Conservation (phyloP, 306 rosid genomes). For the Cicer pinnatifidum region DNA sequence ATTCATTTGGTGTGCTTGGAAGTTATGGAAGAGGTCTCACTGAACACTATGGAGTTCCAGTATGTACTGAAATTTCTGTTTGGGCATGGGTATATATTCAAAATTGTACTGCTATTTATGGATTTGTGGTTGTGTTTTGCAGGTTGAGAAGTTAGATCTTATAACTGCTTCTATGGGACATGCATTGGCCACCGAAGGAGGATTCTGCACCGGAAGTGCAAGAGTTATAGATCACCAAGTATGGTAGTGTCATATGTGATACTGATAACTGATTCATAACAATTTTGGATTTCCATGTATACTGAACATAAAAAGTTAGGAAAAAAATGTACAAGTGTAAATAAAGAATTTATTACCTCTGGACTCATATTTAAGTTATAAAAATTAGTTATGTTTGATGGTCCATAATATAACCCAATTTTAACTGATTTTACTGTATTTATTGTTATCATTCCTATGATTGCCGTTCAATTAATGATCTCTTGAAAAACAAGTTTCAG, state of each 20-base stretch:
- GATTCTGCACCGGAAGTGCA: slow-evolving; percentile 96
- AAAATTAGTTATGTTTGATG: neutral
- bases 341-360: slow-evolving; percentile 8
- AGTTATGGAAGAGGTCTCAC: slow-evolving; percentile 92
- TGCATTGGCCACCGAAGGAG: slow-evolving; percentile 96
- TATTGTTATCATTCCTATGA: neutral
- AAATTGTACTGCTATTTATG: slow-evolving; percentile 42
- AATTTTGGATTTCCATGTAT: slow-evolving; percentile 30
- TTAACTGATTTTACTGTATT: neutral
- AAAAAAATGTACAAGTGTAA: slow-evolving; percentile 4
- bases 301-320: neutral
- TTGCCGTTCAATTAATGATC: neutral
- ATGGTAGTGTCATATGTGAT: slow-evolving; percentile 48
- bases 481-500: slow-evolving; percentile 1
- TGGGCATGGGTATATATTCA: slow-evolving; percentile 18
- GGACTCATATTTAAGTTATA: neutral
- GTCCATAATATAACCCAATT: neutral
- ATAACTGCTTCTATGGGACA: slow-evolving; percentile 98
- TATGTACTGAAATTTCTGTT: slow-evolving; percentile 55
- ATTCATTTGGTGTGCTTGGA: slow-evolving; percentile 97
- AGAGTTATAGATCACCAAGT: slow-evolving; percentile 98
- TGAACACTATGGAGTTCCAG: slow-evolving; percentile 75
- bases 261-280: slow-evolving; percentile 39
- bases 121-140: slow-evolving; percentile 52
- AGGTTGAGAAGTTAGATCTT: slow-evolving; percentile 90